Evolutionary conservation across 1,139 yeast genomes (phyloP), one percentile per base, ranked within the genome.

Genomic region (Hyphopichia khmerensis): DNA sequence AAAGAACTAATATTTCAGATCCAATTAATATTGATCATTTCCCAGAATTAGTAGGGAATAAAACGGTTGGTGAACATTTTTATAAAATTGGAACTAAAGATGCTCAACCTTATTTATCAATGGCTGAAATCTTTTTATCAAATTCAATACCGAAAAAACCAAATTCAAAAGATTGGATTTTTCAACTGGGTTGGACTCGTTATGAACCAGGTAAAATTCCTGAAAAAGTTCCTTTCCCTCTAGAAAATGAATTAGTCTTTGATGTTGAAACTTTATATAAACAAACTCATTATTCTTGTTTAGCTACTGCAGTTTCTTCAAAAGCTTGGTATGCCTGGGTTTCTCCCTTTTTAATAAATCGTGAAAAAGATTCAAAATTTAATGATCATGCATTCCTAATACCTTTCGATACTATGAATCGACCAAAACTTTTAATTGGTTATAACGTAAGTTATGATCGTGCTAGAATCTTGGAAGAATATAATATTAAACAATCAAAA

Each of bases 241-340:
- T 63, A 21, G 83, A 82, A 43, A 80, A 78, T 32, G 80, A 79
- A 5, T 59, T 91, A 18, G 91, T 87, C 0, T 93, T 93, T 60
- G 99, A 95, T 62, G 93, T 88, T 7, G 99, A 95, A 60, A 89
- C 86, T 0, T 59, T 91, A 58, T 91, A 89, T 65, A 84, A 88
- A 49, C 60, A 79, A 1, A 80, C 95, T 0, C 79, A 77, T 8
- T 90, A 81, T 59, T 83, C 98, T 0, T 82, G 87, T 0, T 59
- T 95, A 63, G 96, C 96, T 1, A 80, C 89, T 0, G 96, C 97
- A 8, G 84, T 78, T 1, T 81, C 96, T 0, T 59, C 74, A 0
- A 68, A 75, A 16, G 96, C 97, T 0, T 90, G 98, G 96, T 95
- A 91, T 59, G 84, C 84, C 0, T 95, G 99, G 99, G 83, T 89